Percentiles rank a stretch among this genome's conserved stretches.
Evolutionary conservation across 495 filamentous ascomycete genomes (phyloP).

Genomic region (Usnea hakonensis): DNA sequence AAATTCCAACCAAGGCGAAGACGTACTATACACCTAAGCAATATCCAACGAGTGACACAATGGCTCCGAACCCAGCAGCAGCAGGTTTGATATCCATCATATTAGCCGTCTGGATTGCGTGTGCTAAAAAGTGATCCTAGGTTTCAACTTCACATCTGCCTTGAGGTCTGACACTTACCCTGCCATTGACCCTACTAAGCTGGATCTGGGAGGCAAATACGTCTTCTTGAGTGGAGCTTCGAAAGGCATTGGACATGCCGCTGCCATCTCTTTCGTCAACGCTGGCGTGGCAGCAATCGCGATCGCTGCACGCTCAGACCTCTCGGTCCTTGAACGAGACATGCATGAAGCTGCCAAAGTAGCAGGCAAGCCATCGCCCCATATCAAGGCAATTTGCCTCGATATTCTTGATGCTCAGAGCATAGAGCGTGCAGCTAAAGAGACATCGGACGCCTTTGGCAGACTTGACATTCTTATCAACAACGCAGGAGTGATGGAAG

Average conservation of each 20-base stretch:
- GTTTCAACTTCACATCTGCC: slow-evolving; percentile 17
- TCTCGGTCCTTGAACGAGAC: slow-evolving; percentile 30
- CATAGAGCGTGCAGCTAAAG: neutral
- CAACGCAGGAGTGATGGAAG: slow-evolving; percentile 43
- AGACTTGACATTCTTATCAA: slow-evolving; percentile 48
- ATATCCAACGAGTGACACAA: no score
- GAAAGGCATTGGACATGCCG: slow-evolving; percentile 39
- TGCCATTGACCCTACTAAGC: slow-evolving; percentile 20
- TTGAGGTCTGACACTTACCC: slow-evolving; percentile 35
- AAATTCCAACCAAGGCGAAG: no score
- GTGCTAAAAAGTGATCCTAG: no score
- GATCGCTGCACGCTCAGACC: slow-evolving; percentile 38
- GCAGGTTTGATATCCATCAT: no score
- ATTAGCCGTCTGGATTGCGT: no score
- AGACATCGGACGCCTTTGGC: slow-evolving; percentile 10
- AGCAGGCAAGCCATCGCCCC: slow-evolving; percentile 29
- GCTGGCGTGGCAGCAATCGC: slow-evolving; percentile 37
- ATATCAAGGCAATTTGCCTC: slow-evolving; percentile 33
- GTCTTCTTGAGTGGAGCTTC: slow-evolving; percentile 28
- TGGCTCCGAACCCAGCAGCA: no score
- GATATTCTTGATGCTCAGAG: slow-evolving; percentile 32
- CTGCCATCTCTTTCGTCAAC: slow-evolving; percentile 38
- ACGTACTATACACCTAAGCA: no score
- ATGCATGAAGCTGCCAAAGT: slow-evolving; percentile 33
- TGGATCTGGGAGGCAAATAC: slow-evolving; percentile 38